Percentiles rank a stretch among this genome's conserved stretches.
Conservation (phyloP, 106 monocot genomes). For the Allium sativum region DNA sequence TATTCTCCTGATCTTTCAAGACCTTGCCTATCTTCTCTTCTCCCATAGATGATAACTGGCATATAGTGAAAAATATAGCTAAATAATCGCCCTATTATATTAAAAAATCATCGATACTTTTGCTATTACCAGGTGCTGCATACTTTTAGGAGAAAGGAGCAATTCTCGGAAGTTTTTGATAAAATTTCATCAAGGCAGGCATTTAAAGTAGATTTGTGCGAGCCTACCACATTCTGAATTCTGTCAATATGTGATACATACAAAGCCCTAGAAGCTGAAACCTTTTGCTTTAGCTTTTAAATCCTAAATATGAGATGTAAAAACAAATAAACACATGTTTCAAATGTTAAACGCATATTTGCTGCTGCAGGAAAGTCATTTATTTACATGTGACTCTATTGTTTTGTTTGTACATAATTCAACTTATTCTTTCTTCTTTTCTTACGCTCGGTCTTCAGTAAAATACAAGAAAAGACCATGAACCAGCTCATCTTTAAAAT, state of each 20-base stretch:
- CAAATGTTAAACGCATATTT: no score
- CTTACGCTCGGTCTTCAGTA: no score
- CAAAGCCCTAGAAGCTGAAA: conserved; percentile 33
- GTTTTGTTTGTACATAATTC: no score
- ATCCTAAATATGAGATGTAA: conserved; percentile 29
- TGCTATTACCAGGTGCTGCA: background rate
- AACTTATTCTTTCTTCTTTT: no score
- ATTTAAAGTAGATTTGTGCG: conserved; percentile 64
- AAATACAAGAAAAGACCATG: no score
- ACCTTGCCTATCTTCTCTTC: conserved; percentile 45
- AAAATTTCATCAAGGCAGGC: conserved; percentile 66
- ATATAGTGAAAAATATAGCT: background rate
- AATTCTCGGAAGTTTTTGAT: conserved; percentile 22
- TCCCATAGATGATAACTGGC: conserved; percentile 56
- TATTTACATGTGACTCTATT: no score
- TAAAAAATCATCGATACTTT: background rate
- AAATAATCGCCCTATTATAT: background rate
- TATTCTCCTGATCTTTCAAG: conserved; percentile 40
- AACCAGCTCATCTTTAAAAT: no score
- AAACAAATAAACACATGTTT: background rate
- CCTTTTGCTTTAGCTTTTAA: conserved; percentile 40
- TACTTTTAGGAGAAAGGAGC: conserved; percentile 50
- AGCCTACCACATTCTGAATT: conserved; percentile 60
- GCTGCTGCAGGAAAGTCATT: no score
- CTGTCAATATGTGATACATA: conserved; percentile 71